A percentile compares a stretch with the other conserved stretches of the same genome.
phyloP scores from a whole-genome alignment of 768 basidiomycete species.

The Suillus subalutaceus region DNA sequence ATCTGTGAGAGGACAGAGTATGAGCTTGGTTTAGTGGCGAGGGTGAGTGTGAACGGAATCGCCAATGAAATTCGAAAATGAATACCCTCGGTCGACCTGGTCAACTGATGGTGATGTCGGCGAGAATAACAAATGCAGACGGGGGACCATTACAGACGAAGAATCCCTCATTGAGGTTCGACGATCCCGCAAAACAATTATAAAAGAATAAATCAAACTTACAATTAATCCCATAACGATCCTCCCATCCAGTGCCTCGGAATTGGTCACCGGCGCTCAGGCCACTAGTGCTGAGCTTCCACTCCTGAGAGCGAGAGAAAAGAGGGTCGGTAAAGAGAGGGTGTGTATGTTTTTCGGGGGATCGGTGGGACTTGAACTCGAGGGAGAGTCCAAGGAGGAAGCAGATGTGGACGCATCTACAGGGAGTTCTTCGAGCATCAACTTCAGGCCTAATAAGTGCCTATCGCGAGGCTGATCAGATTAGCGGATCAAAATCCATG shows the following conservation, averaged over 20 bases:
- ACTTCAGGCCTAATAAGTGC: slow-evolving; percentile 83
- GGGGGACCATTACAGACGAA: background rate
- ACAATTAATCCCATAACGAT: slow-evolving; percentile 97
- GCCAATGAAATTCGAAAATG: slow-evolving; percentile 16
- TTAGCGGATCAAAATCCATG: slow-evolving; percentile 8
- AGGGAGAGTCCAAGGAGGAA: background rate
- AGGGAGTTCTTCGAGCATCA: slow-evolving; percentile 49
- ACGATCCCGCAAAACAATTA: background rate
- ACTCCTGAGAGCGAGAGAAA: slow-evolving; percentile 73
- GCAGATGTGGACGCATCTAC: background rate
- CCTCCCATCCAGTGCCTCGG: slow-evolving; percentile 81
- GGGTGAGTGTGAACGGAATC: background rate
- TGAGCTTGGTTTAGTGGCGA: background rate
- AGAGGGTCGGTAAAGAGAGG: slow-evolving; percentile 77
- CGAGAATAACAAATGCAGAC: background rate
- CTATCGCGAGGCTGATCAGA: slow-evolving; percentile 57
- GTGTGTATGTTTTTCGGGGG: slow-evolving; percentile 26
- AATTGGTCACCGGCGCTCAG: slow-evolving; percentile 85
- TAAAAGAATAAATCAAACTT: slow-evolving; percentile 31
- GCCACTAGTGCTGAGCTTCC: slow-evolving; percentile 91
- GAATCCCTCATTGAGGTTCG: background rate
- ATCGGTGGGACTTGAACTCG: slow-evolving; percentile 26
- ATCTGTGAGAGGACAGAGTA: slow-evolving; percentile 52
- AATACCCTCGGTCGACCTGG: slow-evolving; percentile 3
- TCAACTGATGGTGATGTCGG: background rate